Evolutionary conservation across 352 stramenopile species (phyloP), one percentile per base, ranked within the genome.

Genomic region (Globisporangium megalacanthum): DNA sequence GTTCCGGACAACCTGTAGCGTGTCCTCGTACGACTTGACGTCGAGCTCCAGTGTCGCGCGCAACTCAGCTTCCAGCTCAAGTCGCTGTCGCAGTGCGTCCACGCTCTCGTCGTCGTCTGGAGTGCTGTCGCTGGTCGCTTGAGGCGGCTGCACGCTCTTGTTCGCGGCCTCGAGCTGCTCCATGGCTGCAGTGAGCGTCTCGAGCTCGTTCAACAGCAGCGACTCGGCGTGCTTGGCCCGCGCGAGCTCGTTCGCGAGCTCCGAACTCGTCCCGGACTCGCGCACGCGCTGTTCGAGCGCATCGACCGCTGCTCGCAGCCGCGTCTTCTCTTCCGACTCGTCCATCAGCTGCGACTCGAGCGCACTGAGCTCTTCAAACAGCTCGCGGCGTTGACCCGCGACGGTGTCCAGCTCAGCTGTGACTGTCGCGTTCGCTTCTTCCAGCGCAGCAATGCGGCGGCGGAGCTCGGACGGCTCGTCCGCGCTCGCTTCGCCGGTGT

Each of bases 21-120:
- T 72, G 56, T 89, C 81, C 56, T 81, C 69, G 56, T 89, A 91
- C 35, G 81, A 91, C 44, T 75, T 68, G 8, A 87, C 69, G 49
- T 91, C 81, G 20, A 88, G 64, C 41, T 83, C 69, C 4, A 88
- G 66, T 37, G 68, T 86, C 47, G 64, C 52, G 5, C 76, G 65
- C 5, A 65, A 53, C 39, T 72, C 61, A 6, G 52, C 53, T 37
- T 84, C 73, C n/a, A 49, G 58, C 17, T 82, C 77, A 36, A 87
- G 54, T 10, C 68, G 76, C 29, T 70, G 55, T 22, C 64, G 70
- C n/a, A 85, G 52, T 31, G 33, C 31, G 22, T 52, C 59, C 33
- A 53, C 29, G 20, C 11, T 22, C 19, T 39, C 41, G 31, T 47
- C 46, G 2, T 17, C 17, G 9, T 4, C 59, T 17, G 25, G 25